Evolutionary conservation across 495 filamentous ascomycete species (phyloP).

Genomic region (Penicillium atrosanguineum): DNA sequence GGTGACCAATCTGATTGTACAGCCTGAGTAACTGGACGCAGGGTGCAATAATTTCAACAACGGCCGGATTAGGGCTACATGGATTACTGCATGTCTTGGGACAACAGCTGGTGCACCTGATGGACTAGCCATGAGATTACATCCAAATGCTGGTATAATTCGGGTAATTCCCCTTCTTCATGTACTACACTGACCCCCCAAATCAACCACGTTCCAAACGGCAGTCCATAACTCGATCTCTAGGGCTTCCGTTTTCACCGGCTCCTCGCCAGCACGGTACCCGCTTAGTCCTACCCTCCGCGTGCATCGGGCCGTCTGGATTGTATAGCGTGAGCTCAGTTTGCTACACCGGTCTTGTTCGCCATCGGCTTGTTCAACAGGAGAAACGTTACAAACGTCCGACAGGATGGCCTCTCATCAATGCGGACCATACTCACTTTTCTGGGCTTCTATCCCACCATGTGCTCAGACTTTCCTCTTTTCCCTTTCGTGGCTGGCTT

Average conservation of each 20-base stretch:
- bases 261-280: not conserved
- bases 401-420: not conserved
- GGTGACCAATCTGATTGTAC: not conserved
- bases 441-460: constrained; percentile 3
- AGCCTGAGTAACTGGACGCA: not conserved
- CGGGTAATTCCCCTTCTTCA: constrained; percentile 3
- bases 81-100: constrained; percentile 8
- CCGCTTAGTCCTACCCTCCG: constrained; percentile 2
- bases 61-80: constrained; percentile 3
- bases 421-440: not conserved
- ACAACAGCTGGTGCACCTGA: not conserved
- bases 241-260: not conserved
- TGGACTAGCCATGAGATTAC: not conserved
- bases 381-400: constrained; percentile 2
- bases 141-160: not conserved
- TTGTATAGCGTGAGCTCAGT: too few relatives aligned
- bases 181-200: constrained; percentile 5
- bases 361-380: constrained; percentile 6
- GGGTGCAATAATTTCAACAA: not conserved
- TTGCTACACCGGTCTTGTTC: constrained; percentile 8
- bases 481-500: not conserved
- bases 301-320: not conserved
- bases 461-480: constrained; percentile 6
- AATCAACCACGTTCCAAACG: not conserved
- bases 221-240: not conserved